These are phyloP conservation scores for Suillus plorans DNA, from an alignment of 768 basidiomycete genomes.

Conservation along the genomic window DNA sequence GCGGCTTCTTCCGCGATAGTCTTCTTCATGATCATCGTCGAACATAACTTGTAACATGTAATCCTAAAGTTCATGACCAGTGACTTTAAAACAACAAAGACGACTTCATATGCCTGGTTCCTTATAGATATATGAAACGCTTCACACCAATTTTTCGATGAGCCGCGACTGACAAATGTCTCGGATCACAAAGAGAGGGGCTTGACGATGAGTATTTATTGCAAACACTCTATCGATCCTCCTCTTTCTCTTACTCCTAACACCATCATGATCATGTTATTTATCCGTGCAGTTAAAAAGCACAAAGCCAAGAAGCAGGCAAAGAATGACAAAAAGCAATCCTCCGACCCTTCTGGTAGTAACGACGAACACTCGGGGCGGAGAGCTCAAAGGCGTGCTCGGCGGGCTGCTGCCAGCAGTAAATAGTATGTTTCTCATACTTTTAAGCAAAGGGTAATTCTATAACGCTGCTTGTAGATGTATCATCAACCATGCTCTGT, in stretches of 20 bases:
- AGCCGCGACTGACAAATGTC: not conserved
- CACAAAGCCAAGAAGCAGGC: conserved; percentile 25
- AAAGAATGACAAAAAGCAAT: conserved; percentile 16
- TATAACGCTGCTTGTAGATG: not conserved
- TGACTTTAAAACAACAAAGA: not conserved
- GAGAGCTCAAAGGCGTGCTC: not conserved
- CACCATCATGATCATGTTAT: conserved; percentile 11
- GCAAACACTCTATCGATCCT: not conserved
- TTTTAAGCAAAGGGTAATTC: too few relatives aligned
- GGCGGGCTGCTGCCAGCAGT: not conserved
- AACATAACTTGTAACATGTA: not conserved
- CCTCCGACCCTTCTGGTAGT: conserved; percentile 3
- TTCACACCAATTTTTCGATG: not conserved
- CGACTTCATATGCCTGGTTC: not conserved
- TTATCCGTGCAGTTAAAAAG: conserved; percentile 21
- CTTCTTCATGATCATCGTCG: not conserved
- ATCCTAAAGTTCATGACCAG: not conserved
- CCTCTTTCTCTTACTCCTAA: not conserved
- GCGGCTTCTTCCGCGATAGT: not conserved
- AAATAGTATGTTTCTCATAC: not conserved
- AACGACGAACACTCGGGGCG: not conserved
- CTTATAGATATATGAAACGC: not conserved
- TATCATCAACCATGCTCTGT: not conserved
- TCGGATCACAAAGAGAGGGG: conserved; percentile 1
- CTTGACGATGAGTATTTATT: not conserved